Evolutionary conservation across 108 stramenopile species (phyloP).

Genomic region (Cyclotella baltica): DNA sequence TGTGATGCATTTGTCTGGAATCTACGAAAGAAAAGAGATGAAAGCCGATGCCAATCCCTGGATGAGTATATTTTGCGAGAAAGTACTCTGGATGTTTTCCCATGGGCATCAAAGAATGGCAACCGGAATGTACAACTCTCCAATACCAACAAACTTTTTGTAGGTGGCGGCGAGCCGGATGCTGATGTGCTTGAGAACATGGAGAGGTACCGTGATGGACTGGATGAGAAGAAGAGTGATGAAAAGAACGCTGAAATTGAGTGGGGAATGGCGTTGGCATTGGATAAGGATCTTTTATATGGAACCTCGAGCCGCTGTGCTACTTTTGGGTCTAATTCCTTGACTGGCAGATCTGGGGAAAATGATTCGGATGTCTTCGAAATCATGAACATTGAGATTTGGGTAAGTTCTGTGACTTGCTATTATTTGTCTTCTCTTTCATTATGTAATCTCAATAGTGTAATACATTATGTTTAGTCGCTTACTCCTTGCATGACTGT

Average conservation of each 20-base stretch:
- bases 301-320: slow-evolving; percentile 43
- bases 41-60: slow-evolving; percentile 2
- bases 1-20: slow-evolving; percentile 77
- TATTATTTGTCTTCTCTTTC: neutral
- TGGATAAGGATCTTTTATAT: slow-evolving; percentile 31
- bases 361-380: slow-evolving; percentile 17
- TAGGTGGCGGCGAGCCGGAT: slow-evolving; percentile 39
- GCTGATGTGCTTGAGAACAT: slow-evolving; percentile 11
- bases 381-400: slow-evolving; percentile 41
- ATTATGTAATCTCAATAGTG: neutral
- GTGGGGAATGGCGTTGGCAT: slow-evolving; percentile 41
- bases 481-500: slow-evolving; percentile 72
- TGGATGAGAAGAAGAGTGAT: neutral
- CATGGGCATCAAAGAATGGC: slow-evolving; percentile 25
- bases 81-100: slow-evolving; percentile 34
- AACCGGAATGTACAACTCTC: slow-evolving; percentile 45
- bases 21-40: slow-evolving; percentile 49
- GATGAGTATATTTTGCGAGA: slow-evolving; percentile 40
- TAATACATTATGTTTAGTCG: slow-evolving; percentile 53
- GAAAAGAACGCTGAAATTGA: slow-evolving; percentile 9
- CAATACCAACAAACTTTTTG: slow-evolving; percentile 27
- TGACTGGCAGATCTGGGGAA: slow-evolving; percentile 4
- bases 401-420: slow-evolving; percentile 21
- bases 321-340: slow-evolving; percentile 29
- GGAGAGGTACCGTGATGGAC: neutral